phyloP scores from a whole-genome alignment of 1,139 yeast genomes.

The Yamadazyma siamensis region DNA sequence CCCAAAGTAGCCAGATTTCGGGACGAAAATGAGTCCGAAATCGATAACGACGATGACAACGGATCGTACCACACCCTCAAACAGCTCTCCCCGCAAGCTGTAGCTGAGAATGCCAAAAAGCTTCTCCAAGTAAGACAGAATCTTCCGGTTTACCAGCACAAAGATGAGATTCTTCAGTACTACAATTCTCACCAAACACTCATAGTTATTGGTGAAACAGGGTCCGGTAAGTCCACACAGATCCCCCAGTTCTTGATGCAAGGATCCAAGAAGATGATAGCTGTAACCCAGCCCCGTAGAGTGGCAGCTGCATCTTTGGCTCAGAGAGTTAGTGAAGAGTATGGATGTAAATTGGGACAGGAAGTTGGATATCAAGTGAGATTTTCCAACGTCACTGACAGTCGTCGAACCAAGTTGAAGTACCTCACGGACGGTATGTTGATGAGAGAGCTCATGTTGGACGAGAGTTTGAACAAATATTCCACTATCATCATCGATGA shows the following conservation, averaged over 20 bases:
- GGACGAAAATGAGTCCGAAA: constrained; percentile 11
- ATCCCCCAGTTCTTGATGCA: constrained; percentile 85
- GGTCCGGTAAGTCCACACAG: constrained; percentile 97
- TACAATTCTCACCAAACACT: constrained; percentile 61
- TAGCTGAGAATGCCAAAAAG: constrained; percentile 41
- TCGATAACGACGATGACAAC: constrained; percentile 18
- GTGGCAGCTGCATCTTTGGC: constrained; percentile 97
- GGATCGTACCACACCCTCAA: constrained; percentile 16
- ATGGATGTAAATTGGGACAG: constrained; percentile 71
- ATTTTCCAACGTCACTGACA: constrained; percentile 47
- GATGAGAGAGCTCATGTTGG: constrained; percentile 82
- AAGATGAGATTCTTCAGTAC: constrained; percentile 57
- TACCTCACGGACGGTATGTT: constrained; percentile 98
- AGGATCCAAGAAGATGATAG: constrained; percentile 54
- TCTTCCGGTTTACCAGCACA: constrained; percentile 76
- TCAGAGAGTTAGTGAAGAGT: constrained; percentile 86
- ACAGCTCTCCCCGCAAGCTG: constrained; percentile 12
- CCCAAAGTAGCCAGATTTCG: constrained; percentile 11
- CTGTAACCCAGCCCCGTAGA: constrained; percentile 95
- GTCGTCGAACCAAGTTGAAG: constrained; percentile 58
- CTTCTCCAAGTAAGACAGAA: constrained; percentile 52
- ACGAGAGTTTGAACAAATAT: constrained; percentile 60
- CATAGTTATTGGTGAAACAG: constrained; percentile 91
- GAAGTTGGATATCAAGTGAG: constrained; percentile 95
- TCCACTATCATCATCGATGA: constrained; percentile 86